A percentile compares a stretch with the other conserved stretches of the same genome.
phyloP scores from a whole-genome alignment of 768 basidiomycete genomes.

The Russula dissimulans region DNA sequence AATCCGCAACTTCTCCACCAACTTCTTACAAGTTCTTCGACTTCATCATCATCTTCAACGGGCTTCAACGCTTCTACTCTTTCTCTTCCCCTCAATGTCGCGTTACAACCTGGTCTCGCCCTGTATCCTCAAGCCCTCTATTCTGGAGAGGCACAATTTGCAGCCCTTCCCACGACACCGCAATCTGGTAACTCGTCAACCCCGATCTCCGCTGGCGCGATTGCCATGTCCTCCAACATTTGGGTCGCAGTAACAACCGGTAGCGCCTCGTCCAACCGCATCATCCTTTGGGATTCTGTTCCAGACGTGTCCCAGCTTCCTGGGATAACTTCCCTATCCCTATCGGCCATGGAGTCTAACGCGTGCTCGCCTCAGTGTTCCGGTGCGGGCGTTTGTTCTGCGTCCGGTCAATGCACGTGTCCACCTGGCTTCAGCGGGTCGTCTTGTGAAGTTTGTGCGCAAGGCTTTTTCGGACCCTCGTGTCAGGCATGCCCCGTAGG shows the following conservation, averaged over 20 bases:
- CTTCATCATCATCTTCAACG: slow-evolving; percentile 45
- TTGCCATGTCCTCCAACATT: slow-evolving; percentile 59
- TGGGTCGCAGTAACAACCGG: slow-evolving; percentile 58
- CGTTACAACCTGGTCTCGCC: slow-evolving; percentile 56
- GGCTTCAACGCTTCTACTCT: slow-evolving; percentile 55
- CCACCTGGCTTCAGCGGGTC: slow-evolving; percentile 65
- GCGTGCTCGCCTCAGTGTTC: slow-evolving; percentile 72
- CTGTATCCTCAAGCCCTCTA: slow-evolving; percentile 56
- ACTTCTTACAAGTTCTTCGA: slow-evolving; percentile 54
- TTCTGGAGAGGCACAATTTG: slow-evolving; percentile 55
- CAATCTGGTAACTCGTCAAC: slow-evolving; percentile 32
- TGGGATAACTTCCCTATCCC: slow-evolving; percentile 38
- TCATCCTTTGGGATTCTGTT: slow-evolving; percentile 72
- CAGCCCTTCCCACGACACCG: slow-evolving; percentile 44
- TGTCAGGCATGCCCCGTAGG: slow-evolving; percentile 64
- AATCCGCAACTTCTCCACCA: slow-evolving; percentile 65
- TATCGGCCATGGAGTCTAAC: slow-evolving; percentile 65
- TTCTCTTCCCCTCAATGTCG: slow-evolving; percentile 59
- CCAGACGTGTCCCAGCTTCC: slow-evolving; percentile 69
- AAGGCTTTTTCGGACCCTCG: slow-evolving; percentile 65
- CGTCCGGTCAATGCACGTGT: slow-evolving; percentile 64
- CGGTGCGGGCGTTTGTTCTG: slow-evolving; percentile 59
- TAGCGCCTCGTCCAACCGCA: slow-evolving; percentile 36
- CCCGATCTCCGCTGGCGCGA: slow-evolving; percentile 42
- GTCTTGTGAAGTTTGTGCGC: slow-evolving; percentile 69